Percentiles rank a stretch among this genome's conserved stretches.
Evolutionary conservation across 805 yeast species (phyloP).

Genomic region (Hanseniaspora pseudoguilliermondii): DNA sequence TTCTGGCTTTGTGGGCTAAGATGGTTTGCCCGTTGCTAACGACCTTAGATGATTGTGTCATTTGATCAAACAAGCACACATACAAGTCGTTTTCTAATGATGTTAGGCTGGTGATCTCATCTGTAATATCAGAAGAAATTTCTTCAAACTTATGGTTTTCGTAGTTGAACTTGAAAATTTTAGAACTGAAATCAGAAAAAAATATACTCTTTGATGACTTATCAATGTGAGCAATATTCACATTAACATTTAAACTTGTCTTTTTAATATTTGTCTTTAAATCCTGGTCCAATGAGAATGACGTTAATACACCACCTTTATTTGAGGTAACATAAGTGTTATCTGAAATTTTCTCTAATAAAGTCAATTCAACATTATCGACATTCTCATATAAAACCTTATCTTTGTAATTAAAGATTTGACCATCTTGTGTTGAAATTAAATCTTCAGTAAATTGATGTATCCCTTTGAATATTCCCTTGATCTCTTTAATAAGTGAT

Average conservation of each 20-base stretch:
- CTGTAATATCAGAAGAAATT: background rate
- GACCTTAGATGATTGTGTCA: background rate
- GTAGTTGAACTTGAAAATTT: background rate
- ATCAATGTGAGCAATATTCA: background rate
- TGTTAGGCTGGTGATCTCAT: background rate
- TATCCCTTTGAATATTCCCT: background rate
- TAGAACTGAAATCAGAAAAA: background rate
- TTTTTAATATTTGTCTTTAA: background rate
- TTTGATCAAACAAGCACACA: constrained; percentile 1
- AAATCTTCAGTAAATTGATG: background rate
- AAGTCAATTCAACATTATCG: background rate
- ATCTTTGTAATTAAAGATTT: constrained; percentile 1
- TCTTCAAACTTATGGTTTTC: background rate
- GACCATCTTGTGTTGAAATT: constrained; percentile 7
- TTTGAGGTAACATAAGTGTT: background rate
- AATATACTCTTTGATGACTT: background rate
- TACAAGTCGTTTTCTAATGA: background rate
- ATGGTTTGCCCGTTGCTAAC: background rate
- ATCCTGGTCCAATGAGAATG: background rate
- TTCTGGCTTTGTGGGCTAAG: constrained; percentile 3
- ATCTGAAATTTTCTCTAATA: background rate
- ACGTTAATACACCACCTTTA: constrained; percentile 1
- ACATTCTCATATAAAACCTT: background rate
- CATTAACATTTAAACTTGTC: background rate
- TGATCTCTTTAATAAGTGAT: background rate